Conservation (phyloP, 1,139 yeast genomes). For the Eremothecium coryli region DNA sequence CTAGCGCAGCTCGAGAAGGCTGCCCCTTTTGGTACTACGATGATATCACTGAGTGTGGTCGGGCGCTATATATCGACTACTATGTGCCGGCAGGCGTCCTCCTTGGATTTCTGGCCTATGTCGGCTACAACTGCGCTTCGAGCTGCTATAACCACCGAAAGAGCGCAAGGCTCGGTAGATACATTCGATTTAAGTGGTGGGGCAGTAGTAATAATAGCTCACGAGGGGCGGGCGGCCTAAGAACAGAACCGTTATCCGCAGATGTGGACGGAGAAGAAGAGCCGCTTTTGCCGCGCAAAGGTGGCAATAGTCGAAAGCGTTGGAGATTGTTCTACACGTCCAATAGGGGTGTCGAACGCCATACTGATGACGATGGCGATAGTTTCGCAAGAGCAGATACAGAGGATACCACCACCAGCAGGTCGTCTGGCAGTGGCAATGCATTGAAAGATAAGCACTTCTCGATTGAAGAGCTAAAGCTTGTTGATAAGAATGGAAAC, state of each 20-base stretch:
- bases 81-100: conserved; percentile 14
- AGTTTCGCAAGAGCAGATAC: not conserved
- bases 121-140: conserved; percentile 8
- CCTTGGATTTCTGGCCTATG: conserved; percentile 4
- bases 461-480: conserved; percentile 17
- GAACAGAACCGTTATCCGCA: not conserved
- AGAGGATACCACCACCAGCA: no score
- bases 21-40: conserved; percentile 21
- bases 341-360: not conserved
- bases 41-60: conserved; percentile 21
- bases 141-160: conserved; percentile 8
- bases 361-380: not conserved
- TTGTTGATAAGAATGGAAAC: conserved; percentile 16
- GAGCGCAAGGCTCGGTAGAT: conserved; percentile 5
- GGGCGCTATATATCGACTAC: conserved; percentile 16
- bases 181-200: no score
- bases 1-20: no score
- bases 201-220: no score
- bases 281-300: conserved; percentile 13
- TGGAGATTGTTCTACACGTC: not conserved
- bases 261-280: conserved; percentile 13
- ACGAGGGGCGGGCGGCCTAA: conserved; percentile 13
- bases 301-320: not conserved
- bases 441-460: conserved; percentile 18
- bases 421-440: not conserved